Evolutionary conservation across 1,284 basidiomycete species (phyloP).

Genomic region (Anthracocystis panici-leucophaei): DNA sequence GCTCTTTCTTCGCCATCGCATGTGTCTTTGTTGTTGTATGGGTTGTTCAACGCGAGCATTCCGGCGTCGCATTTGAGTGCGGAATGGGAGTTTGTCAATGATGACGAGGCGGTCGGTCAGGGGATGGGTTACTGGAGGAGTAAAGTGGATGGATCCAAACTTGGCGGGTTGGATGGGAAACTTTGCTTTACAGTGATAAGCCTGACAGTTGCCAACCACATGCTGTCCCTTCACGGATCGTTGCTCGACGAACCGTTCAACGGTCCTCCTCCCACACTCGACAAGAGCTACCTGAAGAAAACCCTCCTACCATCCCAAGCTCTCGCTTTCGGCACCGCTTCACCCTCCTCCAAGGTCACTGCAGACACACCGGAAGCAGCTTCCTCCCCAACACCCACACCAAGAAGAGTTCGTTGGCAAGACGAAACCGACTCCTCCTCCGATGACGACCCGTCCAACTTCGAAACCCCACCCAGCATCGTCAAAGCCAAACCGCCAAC

Average conservation of each 20-base stretch:
- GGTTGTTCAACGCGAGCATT: constrained; percentile 96
- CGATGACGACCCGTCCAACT: constrained; percentile 16
- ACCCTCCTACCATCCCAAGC: constrained; percentile 40
- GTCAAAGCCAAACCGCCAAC: constrained; percentile 15
- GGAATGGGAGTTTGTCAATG: constrained; percentile 88
- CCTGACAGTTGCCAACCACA: constrained; percentile 90
- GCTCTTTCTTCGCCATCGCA: constrained; percentile 94
- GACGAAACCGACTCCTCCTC: constrained; percentile 29
- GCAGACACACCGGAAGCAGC: not conserved
- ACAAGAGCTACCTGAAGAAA: constrained; percentile 44
- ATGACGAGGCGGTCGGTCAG: constrained; percentile 59
- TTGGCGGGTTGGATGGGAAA: constrained; percentile 80
- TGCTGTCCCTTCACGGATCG: constrained; percentile 92
- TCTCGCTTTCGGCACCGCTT: constrained; percentile 19
- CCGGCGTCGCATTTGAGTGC: constrained; percentile 88
- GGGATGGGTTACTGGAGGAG: constrained; percentile 82
- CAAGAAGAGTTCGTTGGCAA: constrained; percentile 41
- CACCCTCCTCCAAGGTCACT: not conserved
- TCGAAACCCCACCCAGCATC: constrained; percentile 10
- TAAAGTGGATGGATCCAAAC: constrained; percentile 76
- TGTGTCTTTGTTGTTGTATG: constrained; percentile 89
- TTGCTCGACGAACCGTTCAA: constrained; percentile 87
- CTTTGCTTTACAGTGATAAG: constrained; percentile 92
- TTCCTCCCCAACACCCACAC: constrained; percentile 8
- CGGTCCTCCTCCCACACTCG: constrained; percentile 54